These are phyloP conservation scores for Cercospora sesami DNA, from an alignment of 2,329 filamentous ascomycete species.

Conservation along the genomic window DNA sequence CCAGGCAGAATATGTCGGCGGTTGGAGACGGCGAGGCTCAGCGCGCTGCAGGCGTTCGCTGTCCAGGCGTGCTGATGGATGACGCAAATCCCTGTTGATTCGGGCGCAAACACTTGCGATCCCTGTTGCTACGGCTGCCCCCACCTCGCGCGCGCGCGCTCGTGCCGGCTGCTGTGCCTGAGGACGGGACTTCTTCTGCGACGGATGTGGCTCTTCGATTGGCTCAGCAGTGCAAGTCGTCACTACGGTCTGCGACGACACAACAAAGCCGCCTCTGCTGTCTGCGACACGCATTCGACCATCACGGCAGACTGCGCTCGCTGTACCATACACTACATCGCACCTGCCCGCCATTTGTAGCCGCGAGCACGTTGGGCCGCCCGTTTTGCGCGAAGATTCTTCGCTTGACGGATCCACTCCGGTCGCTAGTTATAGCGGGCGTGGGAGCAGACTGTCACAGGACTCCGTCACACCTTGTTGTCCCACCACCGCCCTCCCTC, in stretches of 20 bases:
- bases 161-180: background rate
- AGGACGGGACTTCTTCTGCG: background rate
- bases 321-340: background rate
- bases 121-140: background rate
- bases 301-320: background rate
- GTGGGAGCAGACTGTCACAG: constrained; percentile 5
- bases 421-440: background rate
- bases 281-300: background rate
- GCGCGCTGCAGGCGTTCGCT: constrained; percentile 1
- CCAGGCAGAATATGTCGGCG: background rate
- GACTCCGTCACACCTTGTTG: constrained; percentile 12
- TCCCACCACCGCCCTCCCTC: background rate
- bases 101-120: background rate
- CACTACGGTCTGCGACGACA: background rate
- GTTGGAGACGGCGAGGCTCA: constrained; percentile 12
- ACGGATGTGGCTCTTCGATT: background rate
- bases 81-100: background rate
- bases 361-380: background rate
- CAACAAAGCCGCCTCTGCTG: background rate
- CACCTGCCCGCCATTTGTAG: background rate
- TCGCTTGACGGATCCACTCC: constrained; percentile 2
- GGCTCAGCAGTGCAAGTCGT: background rate
- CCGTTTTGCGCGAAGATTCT: constrained; percentile 2
- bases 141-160: background rate
- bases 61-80: background rate